A percentile compares a stretch with the other conserved stretches of the same genome.
Conservation (phyloP, 768 basidiomycete species). For the Omphalotus guepiniiformis region DNA sequence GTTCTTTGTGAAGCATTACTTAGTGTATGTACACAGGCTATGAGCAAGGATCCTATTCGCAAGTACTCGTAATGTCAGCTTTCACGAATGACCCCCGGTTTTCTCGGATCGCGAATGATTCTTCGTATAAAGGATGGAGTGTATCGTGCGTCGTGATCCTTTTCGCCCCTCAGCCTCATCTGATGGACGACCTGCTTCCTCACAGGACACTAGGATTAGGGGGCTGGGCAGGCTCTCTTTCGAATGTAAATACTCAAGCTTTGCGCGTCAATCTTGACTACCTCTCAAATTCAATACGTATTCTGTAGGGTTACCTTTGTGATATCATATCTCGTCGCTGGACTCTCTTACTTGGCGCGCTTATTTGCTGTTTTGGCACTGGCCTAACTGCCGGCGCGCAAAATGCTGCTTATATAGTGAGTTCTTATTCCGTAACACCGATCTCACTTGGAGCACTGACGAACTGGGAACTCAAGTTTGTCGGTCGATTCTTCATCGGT, state of each 20-base stretch:
- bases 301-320: conserved; percentile 19
- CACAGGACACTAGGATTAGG: conserved; percentile 17
- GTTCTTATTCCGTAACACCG: not conserved
- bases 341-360: conserved; percentile 15
- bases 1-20: too few species aligned
- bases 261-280: too few species aligned
- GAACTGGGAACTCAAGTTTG: conserved; percentile 10
- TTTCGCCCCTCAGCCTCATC: too few species aligned
- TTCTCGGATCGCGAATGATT: conserved; percentile 18
- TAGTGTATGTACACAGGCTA: conserved; percentile 12
- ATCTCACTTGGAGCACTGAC: not conserved
- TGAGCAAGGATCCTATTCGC: conserved; percentile 19
- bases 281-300: not conserved
- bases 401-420: conserved; percentile 16
- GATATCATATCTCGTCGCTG: conserved; percentile 18
- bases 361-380: conserved; percentile 17
- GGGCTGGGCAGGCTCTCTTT: conserved; percentile 17
- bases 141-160: conserved; percentile 14
- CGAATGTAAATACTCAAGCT: too few species aligned
- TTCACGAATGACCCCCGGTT: conserved; percentile 16
- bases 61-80: conserved; percentile 19
- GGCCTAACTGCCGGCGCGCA: conserved; percentile 17
- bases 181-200: too few species aligned
- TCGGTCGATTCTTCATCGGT: conserved; percentile 54
- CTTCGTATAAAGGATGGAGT: conserved; percentile 20